Evolutionary conservation across 192 early-diverging fungal species (phyloP), one percentile per base, ranked within the genome.

Genomic region (Pecoramyces ruminantium): DNA sequence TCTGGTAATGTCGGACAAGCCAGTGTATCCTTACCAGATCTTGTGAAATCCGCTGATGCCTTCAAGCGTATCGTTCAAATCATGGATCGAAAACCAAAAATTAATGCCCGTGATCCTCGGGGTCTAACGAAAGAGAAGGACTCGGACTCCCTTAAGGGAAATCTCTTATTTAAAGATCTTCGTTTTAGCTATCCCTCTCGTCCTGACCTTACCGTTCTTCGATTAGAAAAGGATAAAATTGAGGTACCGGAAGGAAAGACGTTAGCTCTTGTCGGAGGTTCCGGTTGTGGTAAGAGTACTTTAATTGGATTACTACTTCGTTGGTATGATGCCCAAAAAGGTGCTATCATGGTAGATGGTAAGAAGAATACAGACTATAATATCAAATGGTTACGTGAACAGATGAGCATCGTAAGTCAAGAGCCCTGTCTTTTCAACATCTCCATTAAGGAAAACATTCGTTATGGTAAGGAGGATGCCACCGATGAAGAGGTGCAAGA

Each of bases 181-280:
- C 42, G 42, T 16, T 98, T 98, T 85, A 80, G 84, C 78, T 98
- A 98, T 81, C 96, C 96, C 16, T 88, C 92, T 17, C 92, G 94
- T 13, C 92, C 92, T 0, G 96, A 96, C 77, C 92, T 97, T 25
- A 86, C 85, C 13, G 92, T 98, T 78, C 85, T 98, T 79, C 88
- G 92, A 30, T 21, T 51, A 21, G 6, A 6, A 21, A 21, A 21
- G 4, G 18, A 51, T 21, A 51, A 21, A 2, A 34, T 78, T 21
- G 17, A 34, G 25, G 89, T 97, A 40, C 80, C 85, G 29, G 87
- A 93, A 11, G 96, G 97, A 21, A 86, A 91, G 83, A 94, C 91
- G 14, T 91, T 96, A 29, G 96, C 95, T 29, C 87, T 98, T 79
- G 96, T 97, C 14, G 96, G 96, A 51, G 88, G 87, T 78, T 94